Evolutionary conservation across 2,329 filamentous ascomycete species (phyloP).

Genomic region (Sphaerulina musiva): DNA sequence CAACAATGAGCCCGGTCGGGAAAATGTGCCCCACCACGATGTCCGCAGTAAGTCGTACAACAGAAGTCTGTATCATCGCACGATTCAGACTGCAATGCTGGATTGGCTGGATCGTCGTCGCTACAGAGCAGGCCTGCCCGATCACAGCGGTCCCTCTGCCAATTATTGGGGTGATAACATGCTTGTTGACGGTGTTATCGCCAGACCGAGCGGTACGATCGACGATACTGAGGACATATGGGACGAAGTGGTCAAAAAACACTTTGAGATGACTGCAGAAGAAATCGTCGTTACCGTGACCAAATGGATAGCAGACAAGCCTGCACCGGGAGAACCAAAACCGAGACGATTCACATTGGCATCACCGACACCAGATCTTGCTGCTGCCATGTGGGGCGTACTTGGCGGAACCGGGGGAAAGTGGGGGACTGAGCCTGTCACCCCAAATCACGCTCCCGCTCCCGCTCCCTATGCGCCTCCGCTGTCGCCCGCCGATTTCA

Average conservation of each 20-base stretch:
- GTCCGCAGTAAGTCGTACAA: conserved; percentile 30
- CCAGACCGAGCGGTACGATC: not conserved
- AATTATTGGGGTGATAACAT: too few relatives aligned
- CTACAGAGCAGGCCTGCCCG: not conserved
- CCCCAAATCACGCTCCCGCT: not conserved
- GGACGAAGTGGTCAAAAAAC: conserved; percentile 14
- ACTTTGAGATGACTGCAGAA: conserved; percentile 9
- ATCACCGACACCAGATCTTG: too few relatives aligned
- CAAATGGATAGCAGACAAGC: conserved; percentile 7
- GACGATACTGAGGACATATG: conserved; percentile 8
- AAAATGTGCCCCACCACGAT: not conserved
- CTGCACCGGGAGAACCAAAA: not conserved
- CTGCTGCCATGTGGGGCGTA: too few relatives aligned
- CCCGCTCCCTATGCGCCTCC: not conserved
- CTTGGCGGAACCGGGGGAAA: not conserved
- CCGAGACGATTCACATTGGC: too few relatives aligned
- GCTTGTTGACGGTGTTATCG: not conserved
- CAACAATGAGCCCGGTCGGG: conserved; percentile 48
- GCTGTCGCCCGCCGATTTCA: not conserved
- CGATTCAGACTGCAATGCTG: conserved; percentile 32
- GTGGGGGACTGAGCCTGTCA: not conserved
- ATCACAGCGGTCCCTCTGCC: not conserved
- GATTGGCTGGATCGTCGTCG: conserved; percentile 28
- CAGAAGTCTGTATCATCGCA: conserved; percentile 23
- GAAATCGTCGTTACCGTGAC: conserved; percentile 11